Conservation (phyloP, 352 stramenopile genomes). For the Blastocystis sp. region DNA sequence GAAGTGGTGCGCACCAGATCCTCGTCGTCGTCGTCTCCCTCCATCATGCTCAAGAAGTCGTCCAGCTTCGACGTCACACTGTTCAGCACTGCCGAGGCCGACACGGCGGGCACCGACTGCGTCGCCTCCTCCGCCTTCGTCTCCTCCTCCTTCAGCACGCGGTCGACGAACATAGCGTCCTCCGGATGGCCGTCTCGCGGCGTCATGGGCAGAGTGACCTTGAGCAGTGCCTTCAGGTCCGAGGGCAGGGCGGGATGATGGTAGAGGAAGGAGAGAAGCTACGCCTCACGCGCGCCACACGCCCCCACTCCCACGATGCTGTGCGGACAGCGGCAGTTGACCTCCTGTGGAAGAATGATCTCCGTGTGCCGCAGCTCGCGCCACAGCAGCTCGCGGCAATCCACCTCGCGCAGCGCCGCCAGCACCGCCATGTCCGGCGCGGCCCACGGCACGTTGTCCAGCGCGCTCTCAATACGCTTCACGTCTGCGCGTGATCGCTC, state of each 20-base stretch:
- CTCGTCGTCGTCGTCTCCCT: not conserved
- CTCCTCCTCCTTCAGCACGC: not conserved
- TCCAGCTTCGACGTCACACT: slow-evolving; percentile 12
- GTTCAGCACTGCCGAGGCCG: not conserved
- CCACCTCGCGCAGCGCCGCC: not conserved
- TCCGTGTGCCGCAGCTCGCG: not conserved
- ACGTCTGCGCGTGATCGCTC: not conserved
- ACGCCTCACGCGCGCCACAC: not conserved
- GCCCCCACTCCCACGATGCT: slow-evolving; percentile 1
- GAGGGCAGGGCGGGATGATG: not conserved
- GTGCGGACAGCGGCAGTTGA: slow-evolving; percentile 17
- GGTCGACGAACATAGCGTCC: not conserved
- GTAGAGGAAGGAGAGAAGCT: slow-evolving; percentile 18
- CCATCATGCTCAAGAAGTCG: slow-evolving; percentile 25
- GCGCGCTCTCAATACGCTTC: not conserved
- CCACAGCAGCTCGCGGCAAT: slow-evolving; percentile 17
- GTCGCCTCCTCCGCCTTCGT: not conserved
- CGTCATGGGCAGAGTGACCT: not conserved
- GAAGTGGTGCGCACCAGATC: not conserved
- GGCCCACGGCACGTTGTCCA: not conserved
- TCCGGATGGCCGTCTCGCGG: not conserved
- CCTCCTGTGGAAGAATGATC: not conserved
- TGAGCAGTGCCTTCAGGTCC: slow-evolving; percentile 9
- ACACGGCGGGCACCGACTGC: not conserved
- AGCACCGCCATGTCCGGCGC: not conserved